Evolutionary conservation across 2,329 filamentous ascomycete species (phyloP), one percentile per base, ranked within the genome.

Genomic region (Hypoxylon sp.): DNA sequence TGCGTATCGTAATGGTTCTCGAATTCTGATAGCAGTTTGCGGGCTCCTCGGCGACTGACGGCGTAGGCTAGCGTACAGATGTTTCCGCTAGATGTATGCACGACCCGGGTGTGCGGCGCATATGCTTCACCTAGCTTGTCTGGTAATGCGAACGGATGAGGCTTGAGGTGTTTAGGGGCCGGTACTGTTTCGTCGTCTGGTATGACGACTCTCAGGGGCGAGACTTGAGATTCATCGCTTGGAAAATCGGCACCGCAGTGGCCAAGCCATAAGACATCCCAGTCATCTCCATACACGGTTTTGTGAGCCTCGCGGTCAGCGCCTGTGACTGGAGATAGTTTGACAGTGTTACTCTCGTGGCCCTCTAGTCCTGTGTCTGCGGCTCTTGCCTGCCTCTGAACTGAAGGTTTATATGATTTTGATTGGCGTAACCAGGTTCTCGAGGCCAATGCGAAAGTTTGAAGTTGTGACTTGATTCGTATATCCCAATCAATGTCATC

Each of bases 401-500:
- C 34, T n/a, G 40, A 52, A 6, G 43, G 30, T 2, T 30, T 45
- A 17, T 36, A 25, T 25, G 31, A 42, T 9, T 48, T 40, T 7
- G 54, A 29, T 7, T 51, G 32, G 13, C 31, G 49, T 2, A 63
- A 27, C 63, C 63, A 66, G 17, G 34, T 67, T 9, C 64, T 67
- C 3, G 69, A 66, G 0, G 73, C 71, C 12, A 62, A 57, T 1
- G 75, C 72, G 26, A 77, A 73, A 34, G 68, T 55, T 19, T 61
- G 68, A 11, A 83, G 71, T 59, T 84, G 80, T 0, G 66, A 41
- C 21, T 77, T 77, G 16, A 83, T 63, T 0, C 72, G 68, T 8
- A 82, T 65, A 47, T 83, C 81, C 81, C 81, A 84, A 66, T 84
- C 80, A 13, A 75, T 72, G 47, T 83, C 80, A 59, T 83, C 80